Evolutionary conservation across 371 early-diverging fungal genomes (phyloP).

Genomic region (Neoconidiobolus thromboides): DNA sequence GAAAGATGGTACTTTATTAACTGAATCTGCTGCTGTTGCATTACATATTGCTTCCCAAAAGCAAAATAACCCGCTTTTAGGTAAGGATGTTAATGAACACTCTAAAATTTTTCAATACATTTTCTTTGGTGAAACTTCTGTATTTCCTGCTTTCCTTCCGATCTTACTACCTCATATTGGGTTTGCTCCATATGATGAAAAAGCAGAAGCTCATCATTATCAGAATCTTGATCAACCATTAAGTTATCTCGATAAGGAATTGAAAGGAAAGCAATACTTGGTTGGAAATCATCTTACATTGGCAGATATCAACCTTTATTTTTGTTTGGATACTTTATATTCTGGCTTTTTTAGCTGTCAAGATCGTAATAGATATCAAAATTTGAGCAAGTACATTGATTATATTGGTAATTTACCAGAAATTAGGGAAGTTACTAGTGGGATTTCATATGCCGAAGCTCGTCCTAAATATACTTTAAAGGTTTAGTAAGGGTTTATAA

Average conservation of each 20-base stretch:
- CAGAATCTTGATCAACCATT: slow-evolving; percentile 11
- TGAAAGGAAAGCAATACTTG: slow-evolving; percentile 66
- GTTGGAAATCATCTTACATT: slow-evolving; percentile 80
- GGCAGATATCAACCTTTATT: slow-evolving; percentile 63
- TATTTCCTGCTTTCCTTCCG: slow-evolving; percentile 7
- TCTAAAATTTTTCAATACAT: slow-evolving; percentile 60
- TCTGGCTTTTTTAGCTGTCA: background rate
- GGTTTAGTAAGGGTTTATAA: too few relatives aligned
- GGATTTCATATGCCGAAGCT: too few relatives aligned
- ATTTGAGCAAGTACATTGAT: background rate
- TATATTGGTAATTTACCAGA: too few relatives aligned
- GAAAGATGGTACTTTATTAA: slow-evolving; percentile 33
- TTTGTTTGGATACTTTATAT: slow-evolving; percentile 24
- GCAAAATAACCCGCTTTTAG: slow-evolving; percentile 37
- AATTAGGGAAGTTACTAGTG: too few relatives aligned
- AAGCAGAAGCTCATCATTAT: too few relatives aligned
- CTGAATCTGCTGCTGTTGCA: slow-evolving; percentile 72
- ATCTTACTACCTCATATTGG: too few relatives aligned
- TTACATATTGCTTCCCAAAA: slow-evolving; percentile 55
- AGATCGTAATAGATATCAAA: background rate
- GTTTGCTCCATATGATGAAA: too few relatives aligned
- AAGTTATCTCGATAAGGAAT: slow-evolving; percentile 43
- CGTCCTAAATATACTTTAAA: too few relatives aligned
- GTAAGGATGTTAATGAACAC: slow-evolving; percentile 41
- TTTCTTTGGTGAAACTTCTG: slow-evolving; percentile 46